phyloP scores from a whole-genome alignment of 2,329 filamentous ascomycete species.

The Onygena corvina region DNA sequence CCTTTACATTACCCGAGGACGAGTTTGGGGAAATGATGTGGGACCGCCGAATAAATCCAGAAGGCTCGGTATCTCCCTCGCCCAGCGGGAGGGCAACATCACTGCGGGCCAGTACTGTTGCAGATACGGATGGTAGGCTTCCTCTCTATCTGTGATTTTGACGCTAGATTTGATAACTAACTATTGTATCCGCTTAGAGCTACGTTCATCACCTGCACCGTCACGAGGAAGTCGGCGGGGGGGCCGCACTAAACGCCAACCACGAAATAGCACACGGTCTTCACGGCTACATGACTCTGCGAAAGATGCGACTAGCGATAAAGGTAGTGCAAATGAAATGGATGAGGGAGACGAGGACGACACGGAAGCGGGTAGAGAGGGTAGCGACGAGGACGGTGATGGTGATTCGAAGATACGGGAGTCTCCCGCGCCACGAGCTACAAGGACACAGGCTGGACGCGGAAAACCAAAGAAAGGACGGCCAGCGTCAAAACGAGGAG shows the following conservation, averaged over 20 bases:
- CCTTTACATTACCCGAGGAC: constrained; percentile 51
- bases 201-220: constrained; percentile 33
- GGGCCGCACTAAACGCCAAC: constrained; percentile 25
- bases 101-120: constrained; percentile 34
- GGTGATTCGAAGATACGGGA: constrained; percentile 27
- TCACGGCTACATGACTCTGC: constrained; percentile 29
- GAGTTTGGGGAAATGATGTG: constrained; percentile 40
- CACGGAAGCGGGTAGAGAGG: constrained; percentile 26
- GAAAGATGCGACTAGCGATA: constrained; percentile 20
- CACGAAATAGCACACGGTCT: constrained; percentile 27
- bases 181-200: constrained; percentile 22
- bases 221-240: constrained; percentile 28
- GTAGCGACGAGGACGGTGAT: constrained; percentile 30
- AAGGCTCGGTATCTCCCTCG: constrained; percentile 33
- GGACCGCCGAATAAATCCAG: constrained; percentile 33
- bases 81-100: constrained; percentile 28
- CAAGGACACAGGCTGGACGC: constrained; percentile 27
- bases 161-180: background rate
- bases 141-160: constrained; percentile 2
- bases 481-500: constrained; percentile 24
- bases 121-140: constrained; percentile 37
- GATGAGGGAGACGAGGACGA: constrained; percentile 32
- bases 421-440: constrained; percentile 26
- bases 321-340: constrained; percentile 28
- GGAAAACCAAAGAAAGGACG: constrained; percentile 23